Percentiles rank a stretch among this genome's conserved stretches.
Evolutionary conservation across 2,329 filamentous ascomycete genomes (phyloP).

Genomic region (Diaporthe caulivora): DNA sequence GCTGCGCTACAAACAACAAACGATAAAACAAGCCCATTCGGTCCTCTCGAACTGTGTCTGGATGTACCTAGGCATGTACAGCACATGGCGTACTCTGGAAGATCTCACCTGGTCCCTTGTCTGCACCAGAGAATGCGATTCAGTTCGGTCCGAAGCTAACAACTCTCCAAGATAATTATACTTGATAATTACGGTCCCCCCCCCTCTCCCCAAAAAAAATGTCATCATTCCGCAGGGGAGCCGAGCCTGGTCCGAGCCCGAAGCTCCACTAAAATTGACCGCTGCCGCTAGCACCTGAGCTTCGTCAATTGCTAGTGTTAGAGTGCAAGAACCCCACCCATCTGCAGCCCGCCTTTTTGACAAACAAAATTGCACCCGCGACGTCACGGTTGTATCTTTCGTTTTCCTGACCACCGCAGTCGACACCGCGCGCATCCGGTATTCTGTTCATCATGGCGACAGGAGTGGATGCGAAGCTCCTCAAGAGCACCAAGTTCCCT

Average conservation of each 20-base stretch:
- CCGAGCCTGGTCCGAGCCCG: conserved; percentile 29
- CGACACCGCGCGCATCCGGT: conserved; percentile 34
- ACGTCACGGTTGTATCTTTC: conserved; percentile 39
- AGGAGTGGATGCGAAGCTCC: conserved; percentile 87
- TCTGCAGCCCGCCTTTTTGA: conserved; percentile 26
- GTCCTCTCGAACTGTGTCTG: background rate
- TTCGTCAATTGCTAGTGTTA: conserved; percentile 9
- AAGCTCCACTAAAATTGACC: conserved; percentile 29
- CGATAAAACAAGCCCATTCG: background rate
- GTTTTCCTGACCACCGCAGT: conserved; percentile 12
- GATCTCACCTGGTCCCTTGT: background rate
- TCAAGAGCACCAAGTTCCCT: conserved; percentile 94
- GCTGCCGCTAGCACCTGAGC: conserved; percentile 9
- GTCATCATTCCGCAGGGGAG: conserved; percentile 33
- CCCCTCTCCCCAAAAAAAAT: background rate
- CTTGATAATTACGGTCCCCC: background rate
- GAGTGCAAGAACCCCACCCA: conserved; percentile 16
- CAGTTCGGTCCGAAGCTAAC: background rate
- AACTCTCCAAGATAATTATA: background rate
- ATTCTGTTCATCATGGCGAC: conserved; percentile 73
- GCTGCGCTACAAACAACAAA: background rate
- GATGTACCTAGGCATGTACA: background rate
- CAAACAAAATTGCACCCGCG: conserved; percentile 38
- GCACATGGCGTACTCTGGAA: background rate
- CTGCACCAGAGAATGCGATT: background rate